Evolutionary conservation across 192 early-diverging fungal genomes (phyloP), one percentile per base, ranked within the genome.

Genomic region (Umbelopsis sp.): DNA sequence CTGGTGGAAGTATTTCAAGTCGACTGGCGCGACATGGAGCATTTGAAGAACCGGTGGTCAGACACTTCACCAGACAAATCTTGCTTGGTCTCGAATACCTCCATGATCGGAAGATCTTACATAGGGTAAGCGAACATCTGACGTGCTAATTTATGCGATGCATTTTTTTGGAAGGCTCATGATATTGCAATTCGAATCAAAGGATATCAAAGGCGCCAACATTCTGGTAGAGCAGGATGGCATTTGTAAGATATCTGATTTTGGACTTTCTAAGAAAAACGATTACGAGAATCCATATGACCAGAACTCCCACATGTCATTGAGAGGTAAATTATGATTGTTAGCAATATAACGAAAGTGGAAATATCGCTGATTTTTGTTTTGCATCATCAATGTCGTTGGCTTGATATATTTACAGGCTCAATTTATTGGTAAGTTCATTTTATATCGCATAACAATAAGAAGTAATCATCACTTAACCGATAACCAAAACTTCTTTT

Each of bases 201-300:
- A 86, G 82, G 92, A 94, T 67, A 93, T 94, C 80, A 95, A 95
- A 77, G 89, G 90, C 35, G 92, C 90, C 20, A 95, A 95, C 75
- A 91, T 93, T 33, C 78, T 95, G 46, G 91, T 94, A 1, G 90
- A 94, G 67, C 89, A 89, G 27, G 84, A 89, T 16, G 93, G 93
- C 12, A 86, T 92, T 7, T 95, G 94, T 67, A 99, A 99, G 82
- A 99, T 99, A 18, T 95, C 93, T 13, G 97, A 99, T 81, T 99
- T 99, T 84, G 97, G 97, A 23, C 90, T 98, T 18, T 97, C 96
- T 12, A 97, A 95, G 71, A 91, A 91, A 77, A 93, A 88, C 20
- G 78, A 74, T 46, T 75, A 74, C 35, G 71, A 75, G 48, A 67
- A 80, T 48, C 74, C 61, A 13, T 87, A 87, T 73, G 82, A 85